Conservation (phyloP, 805 yeast species). For the Cephaloascus fragrans region DNA sequence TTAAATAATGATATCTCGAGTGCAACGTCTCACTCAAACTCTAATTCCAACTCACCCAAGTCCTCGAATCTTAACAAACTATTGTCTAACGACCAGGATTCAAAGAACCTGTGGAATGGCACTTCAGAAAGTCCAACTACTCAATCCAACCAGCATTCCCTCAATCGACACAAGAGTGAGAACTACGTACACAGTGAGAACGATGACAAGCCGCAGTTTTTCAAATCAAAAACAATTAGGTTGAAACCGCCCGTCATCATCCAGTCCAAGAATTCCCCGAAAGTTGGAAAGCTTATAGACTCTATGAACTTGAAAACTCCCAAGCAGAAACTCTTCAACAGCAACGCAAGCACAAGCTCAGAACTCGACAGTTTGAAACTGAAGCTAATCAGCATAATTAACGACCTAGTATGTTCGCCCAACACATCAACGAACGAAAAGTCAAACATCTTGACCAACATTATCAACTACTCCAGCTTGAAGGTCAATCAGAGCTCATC, state of each 20-base stretch:
- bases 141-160: not conserved
- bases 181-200: too few relatives aligned
- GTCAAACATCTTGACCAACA: not conserved
- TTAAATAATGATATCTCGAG: not conserved
- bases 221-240: too few relatives aligned
- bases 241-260: too few relatives aligned
- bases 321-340: not conserved
- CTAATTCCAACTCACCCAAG: not conserved
- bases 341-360: not conserved
- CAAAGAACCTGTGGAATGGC: too few relatives aligned
- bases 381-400: not conserved
- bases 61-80: not conserved
- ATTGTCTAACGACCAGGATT: not conserved
- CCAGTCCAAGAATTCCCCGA: too few relatives aligned
- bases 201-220: too few relatives aligned
- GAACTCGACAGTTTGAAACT: not conserved
- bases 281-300: not conserved
- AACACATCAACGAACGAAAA: not conserved
- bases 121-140: too few relatives aligned
- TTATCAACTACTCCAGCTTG: not conserved
- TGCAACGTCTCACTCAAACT: not conserved
- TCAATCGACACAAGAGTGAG: not conserved
- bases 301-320: not conserved
- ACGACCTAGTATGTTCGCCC: not conserved
- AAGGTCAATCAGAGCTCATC: not conserved